phyloP scores from a whole-genome alignment of 2,329 filamentous ascomycete species.

The Stachybotrys chartarum region DNA sequence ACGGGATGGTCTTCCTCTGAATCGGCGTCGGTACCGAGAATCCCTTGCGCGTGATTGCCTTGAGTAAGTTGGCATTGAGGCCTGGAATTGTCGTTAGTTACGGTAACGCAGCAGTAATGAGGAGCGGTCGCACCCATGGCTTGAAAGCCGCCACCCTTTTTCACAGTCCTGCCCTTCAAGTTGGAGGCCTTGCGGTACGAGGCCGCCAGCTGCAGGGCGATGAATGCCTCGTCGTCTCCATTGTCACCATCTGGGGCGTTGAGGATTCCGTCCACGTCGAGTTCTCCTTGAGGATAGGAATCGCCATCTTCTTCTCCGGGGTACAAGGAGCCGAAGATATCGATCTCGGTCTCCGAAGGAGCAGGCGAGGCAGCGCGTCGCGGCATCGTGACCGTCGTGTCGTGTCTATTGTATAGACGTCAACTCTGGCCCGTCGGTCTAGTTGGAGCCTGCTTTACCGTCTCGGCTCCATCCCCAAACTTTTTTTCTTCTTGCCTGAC shows the following conservation, averaged over 20 bases:
- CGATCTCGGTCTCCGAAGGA: conserved; percentile 81
- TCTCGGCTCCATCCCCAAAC: conserved; percentile 1
- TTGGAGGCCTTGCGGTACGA: conserved; percentile 81
- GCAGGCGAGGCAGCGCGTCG: conserved; percentile 72
- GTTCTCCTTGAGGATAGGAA: conserved; percentile 26
- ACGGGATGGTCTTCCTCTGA: conserved; percentile 90
- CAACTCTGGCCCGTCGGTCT: background rate
- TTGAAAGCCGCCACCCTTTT: conserved; percentile 96
- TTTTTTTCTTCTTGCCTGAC: conserved; percentile 21
- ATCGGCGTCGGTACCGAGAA: conserved; percentile 96
- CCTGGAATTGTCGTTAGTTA: conserved; percentile 32
- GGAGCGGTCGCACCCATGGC: conserved; percentile 62
- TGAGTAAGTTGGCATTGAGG: conserved; percentile 73
- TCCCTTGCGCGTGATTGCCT: conserved; percentile 87
- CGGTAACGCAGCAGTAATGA: background rate
- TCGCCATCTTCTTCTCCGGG: conserved; percentile 48
- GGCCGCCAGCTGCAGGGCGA: conserved; percentile 78
- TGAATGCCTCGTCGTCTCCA: conserved; percentile 79
- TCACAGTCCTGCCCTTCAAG: conserved; percentile 75
- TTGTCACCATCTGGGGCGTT: conserved; percentile 43
- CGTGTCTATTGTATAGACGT: background rate
- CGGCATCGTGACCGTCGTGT: conserved; percentile 47
- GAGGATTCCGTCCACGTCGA: conserved; percentile 56
- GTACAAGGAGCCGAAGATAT: conserved; percentile 77
- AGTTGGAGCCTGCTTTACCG: conserved; percentile 1